Evolutionary conservation across 2,329 filamentous ascomycete genomes (phyloP).

Genomic region (Curvularia sp.): DNA sequence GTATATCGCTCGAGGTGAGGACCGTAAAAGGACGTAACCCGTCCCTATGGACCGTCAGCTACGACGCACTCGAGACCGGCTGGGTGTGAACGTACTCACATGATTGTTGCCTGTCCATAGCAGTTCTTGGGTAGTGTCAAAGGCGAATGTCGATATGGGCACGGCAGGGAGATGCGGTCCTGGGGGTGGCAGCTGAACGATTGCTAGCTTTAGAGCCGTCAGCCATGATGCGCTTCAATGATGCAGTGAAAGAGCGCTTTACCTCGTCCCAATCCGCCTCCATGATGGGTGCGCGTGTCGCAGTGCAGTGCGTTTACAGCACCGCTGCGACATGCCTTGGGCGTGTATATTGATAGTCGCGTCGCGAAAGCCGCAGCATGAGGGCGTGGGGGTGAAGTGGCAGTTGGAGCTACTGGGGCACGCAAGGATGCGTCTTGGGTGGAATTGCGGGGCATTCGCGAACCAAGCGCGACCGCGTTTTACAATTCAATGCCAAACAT

Average conservation of each 20-base stretch:
- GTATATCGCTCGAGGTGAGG: slow-evolving; percentile 87
- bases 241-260: background rate
- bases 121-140: slow-evolving; percentile 88
- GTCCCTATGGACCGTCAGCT: slow-evolving; percentile 66
- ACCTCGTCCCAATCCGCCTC: slow-evolving; percentile 62
- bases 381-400: slow-evolving; percentile 28
- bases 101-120: slow-evolving; percentile 93
- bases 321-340: slow-evolving; percentile 40
- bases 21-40: slow-evolving; percentile 87
- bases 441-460: slow-evolving; percentile 19
- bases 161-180: slow-evolving; percentile 71
- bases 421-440: slow-evolving; percentile 24
- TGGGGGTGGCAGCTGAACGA: slow-evolving; percentile 80
- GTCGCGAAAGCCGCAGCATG: slow-evolving; percentile 25
- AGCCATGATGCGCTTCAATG: slow-evolving; percentile 16
- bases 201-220: slow-evolving; percentile 68
- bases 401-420: slow-evolving; percentile 31
- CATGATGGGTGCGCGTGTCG: slow-evolving; percentile 50
- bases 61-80: slow-evolving; percentile 2
- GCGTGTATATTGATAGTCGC: slow-evolving; percentile 24
- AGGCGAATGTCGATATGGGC: slow-evolving; percentile 79
- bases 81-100: slow-evolving; percentile 60
- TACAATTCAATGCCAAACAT: background rate
- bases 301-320: slow-evolving; percentile 22
- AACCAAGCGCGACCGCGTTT: slow-evolving; percentile 10